These are phyloP conservation scores for Pseudogymnoascus sp. DNA, from an alignment of 2,329 filamentous ascomycete genomes.

Conservation along the genomic window DNA sequence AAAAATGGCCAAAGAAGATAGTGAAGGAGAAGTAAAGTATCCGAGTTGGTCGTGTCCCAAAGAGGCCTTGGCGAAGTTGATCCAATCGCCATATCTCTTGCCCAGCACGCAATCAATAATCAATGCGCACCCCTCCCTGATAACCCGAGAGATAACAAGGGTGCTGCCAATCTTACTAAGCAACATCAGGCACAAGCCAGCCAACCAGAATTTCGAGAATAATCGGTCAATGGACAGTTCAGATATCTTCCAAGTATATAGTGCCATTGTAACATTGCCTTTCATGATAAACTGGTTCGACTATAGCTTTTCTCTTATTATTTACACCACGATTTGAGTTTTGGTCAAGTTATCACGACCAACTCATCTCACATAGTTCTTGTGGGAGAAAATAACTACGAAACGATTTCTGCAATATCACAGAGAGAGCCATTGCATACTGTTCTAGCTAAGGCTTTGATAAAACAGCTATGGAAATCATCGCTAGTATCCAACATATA, in stretches of 20 bases:
- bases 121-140: not conserved
- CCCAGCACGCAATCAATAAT: conserved; percentile 5
- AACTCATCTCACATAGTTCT: not conserved
- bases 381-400: not conserved
- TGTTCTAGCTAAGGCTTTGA: not conserved
- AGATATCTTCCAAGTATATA: not conserved
- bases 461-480: not conserved
- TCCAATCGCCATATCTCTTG: conserved; percentile 5
- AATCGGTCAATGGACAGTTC: not conserved
- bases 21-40: not conserved
- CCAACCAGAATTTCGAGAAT: not conserved
- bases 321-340: not conserved
- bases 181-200: not conserved
- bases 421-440: not conserved
- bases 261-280: not conserved
- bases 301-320: not conserved
- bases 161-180: not conserved
- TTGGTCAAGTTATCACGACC: not conserved
- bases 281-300: not conserved
- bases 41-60: not conserved
- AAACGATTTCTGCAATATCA: not conserved
- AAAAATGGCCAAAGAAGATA: not conserved
- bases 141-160: conserved; percentile 3
- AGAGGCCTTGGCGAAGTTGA: not conserved
- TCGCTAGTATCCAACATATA: not conserved